Evolutionary conservation across 352 stramenopile genomes (phyloP).

Genomic region (Pythium sukuiense): DNA sequence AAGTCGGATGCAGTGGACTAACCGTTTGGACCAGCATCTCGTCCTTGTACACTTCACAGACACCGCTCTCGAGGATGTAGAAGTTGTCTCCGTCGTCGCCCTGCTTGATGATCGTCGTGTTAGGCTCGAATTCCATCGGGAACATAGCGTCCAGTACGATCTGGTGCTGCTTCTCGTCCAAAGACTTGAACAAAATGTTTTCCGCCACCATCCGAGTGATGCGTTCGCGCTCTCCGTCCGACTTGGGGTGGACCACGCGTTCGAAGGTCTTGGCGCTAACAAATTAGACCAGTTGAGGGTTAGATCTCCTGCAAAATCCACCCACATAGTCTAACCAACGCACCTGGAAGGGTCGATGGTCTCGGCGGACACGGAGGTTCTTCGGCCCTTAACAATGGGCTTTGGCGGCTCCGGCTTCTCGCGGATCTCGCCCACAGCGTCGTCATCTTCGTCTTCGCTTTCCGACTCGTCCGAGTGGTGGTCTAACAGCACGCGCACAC

Average conservation of each 20-base stretch:
- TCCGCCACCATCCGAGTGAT: constrained; percentile 85
- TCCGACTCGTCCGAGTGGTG: constrained; percentile 88
- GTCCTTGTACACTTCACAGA: constrained; percentile 91
- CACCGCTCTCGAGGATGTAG: constrained; percentile 93
- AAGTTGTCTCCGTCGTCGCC: constrained; percentile 93
- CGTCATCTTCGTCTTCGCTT: constrained; percentile 86
- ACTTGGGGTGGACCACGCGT: constrained; percentile 85
- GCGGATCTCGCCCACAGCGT: constrained; percentile 83
- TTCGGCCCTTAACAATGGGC: constrained; percentile 78
- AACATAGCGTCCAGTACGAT: constrained; percentile 89
- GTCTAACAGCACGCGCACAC: constrained; percentile 21
- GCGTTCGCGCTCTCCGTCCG: constrained; percentile 63
- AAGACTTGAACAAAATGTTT: constrained; percentile 90
- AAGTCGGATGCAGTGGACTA: constrained; percentile 13
- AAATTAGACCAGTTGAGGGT: background rate
- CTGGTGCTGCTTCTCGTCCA: constrained; percentile 87
- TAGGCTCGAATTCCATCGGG: constrained; percentile 76
- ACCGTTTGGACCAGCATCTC: constrained; percentile 83
- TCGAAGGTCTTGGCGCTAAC: constrained; percentile 80
- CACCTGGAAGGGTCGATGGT: constrained; percentile 82
- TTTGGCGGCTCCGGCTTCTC: constrained; percentile 53
- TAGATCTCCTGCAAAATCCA: background rate
- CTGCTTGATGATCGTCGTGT: constrained; percentile 87
- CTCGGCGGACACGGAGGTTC: constrained; percentile 88
- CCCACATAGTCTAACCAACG: background rate